Base-by-base conservation (phyloP, 2,329 filamentous ascomycete genomes). In the Colletotrichum sp. region DNA sequence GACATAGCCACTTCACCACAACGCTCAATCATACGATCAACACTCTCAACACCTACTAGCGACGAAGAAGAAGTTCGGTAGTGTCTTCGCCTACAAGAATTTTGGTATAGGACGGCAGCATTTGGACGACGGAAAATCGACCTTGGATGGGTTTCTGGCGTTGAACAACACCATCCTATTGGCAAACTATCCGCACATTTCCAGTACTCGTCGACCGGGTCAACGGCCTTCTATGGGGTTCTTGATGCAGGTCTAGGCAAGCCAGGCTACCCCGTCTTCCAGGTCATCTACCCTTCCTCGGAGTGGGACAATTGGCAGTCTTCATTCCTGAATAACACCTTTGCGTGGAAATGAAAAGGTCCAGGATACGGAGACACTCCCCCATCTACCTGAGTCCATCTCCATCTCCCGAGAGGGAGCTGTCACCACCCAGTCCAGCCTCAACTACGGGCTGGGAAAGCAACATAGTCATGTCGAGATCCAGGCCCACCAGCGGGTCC, bases 401-500 rank as follows among this genome's bases (percentile, higher is more conserved):
- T 78, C 84, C 87, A 30, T 84, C 85, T 36, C 83, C 82, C 60
- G 84, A 78, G 60, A 80, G 85, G 80, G 86, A 87, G 78, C 81
- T 84, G 75, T 87, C 88, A 75, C 86, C 88, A 71, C 84, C 76
- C 66, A 66, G 83, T 69, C 86, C 87, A 59, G 84, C 86, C 7
- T 87, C 88, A 57, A 84, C 86, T 77, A 85, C 87, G 79, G 88
- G 87, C 80, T 86, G 83, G 79, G 85, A 85, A 81, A 78, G 81
- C 77, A 83, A 86, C 78, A 85, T 85, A 77, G 84, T 84, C 80
- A 89, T 89, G 85, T 82, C 87, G 39, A 80, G 85, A 26, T 91
- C 90, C 8, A 85, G 90, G 72, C 89, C 88, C 16, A 79, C 85
- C 57, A 91, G 90, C 81, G 82, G 88, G 82, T 85, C 86, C 69